phyloP scores from a whole-genome alignment of 192 early-diverging fungal genomes.

The Linderina pennispora region DNA sequence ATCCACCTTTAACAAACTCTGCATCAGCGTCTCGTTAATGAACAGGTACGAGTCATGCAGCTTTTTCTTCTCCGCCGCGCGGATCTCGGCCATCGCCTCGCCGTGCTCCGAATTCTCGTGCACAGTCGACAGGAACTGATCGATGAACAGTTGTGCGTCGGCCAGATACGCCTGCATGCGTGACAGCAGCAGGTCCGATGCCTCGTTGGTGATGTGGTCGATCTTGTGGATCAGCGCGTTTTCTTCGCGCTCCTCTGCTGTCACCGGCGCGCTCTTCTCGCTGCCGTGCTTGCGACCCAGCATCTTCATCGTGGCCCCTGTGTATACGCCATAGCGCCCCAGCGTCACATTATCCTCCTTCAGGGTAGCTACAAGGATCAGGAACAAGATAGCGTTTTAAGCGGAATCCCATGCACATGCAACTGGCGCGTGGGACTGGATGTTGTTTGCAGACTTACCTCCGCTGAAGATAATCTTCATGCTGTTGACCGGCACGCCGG shows the following conservation, averaged over 20 bases:
- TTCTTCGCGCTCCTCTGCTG: conserved; percentile 41
- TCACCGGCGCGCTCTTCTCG: conserved; percentile 24
- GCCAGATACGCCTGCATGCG: conserved; percentile 45
- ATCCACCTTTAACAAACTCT: conserved; percentile 71
- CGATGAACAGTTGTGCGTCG: conserved; percentile 40
- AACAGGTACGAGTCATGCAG: conserved; percentile 60
- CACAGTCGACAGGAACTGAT: conserved; percentile 32
- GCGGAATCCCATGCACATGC: no score
- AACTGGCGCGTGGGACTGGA: neutral
- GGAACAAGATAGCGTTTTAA: no score
- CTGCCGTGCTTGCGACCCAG: conserved; percentile 51
- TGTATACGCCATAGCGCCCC: conserved; percentile 64
- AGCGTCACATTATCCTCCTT: conserved; percentile 71
- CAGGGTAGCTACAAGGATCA: conserved; percentile 49
- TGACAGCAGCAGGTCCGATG: conserved; percentile 34
- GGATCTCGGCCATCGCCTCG: conserved; percentile 29
- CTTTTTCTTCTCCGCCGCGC: conserved; percentile 51
- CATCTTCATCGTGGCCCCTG: conserved; percentile 68
- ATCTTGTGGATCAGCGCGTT: conserved; percentile 41
- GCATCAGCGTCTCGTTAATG: conserved; percentile 70
- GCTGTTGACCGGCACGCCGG: conserved; percentile 68
- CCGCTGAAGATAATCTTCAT: conserved; percentile 71
- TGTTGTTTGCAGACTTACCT: conserved; percentile 49
- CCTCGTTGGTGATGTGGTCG: conserved; percentile 39
- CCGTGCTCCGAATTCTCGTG: conserved; percentile 23